phyloP scores from a whole-genome alignment of 345 rosid species.

The Lumnitzera littorea region DNA sequence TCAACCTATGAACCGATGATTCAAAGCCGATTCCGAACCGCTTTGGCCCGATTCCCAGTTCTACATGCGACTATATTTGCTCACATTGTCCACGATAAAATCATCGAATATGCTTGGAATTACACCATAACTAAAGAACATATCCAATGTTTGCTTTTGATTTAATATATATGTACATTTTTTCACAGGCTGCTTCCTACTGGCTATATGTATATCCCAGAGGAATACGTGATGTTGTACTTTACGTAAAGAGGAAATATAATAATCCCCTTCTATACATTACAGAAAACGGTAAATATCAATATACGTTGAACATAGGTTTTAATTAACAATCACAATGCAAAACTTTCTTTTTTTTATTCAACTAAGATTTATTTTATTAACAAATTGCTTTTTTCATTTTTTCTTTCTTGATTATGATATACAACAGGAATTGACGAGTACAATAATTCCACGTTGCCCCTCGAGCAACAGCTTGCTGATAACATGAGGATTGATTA shows the following conservation, averaged over 20 bases:
- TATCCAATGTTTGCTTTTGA: background rate
- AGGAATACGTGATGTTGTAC: constrained; percentile 12
- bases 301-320: too few relatives aligned
- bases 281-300: too few relatives aligned
- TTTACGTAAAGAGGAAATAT: constrained; percentile 7
- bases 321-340: too few relatives aligned
- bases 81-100: background rate
- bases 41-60: too few relatives aligned
- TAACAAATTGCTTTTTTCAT: too few relatives aligned
- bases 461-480: constrained; percentile 14
- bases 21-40: too few relatives aligned
- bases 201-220: constrained; percentile 19
- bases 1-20: too few relatives aligned
- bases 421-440: constrained; percentile 24
- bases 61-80: too few relatives aligned
- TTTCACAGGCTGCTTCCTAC: constrained; percentile 10
- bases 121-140: background rate
- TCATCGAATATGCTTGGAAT: background rate
- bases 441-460: constrained; percentile 17
- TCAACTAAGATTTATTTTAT: too few relatives aligned
- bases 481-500: constrained; percentile 27
- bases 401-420: too few relatives aligned
- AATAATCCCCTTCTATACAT: too few relatives aligned
- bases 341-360: too few relatives aligned
- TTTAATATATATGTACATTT: background rate